Evolutionary conservation across 352 stramenopile genomes (phyloP), one percentile per base, ranked within the genome.

Genomic region (Globisporangium mamillatum): DNA sequence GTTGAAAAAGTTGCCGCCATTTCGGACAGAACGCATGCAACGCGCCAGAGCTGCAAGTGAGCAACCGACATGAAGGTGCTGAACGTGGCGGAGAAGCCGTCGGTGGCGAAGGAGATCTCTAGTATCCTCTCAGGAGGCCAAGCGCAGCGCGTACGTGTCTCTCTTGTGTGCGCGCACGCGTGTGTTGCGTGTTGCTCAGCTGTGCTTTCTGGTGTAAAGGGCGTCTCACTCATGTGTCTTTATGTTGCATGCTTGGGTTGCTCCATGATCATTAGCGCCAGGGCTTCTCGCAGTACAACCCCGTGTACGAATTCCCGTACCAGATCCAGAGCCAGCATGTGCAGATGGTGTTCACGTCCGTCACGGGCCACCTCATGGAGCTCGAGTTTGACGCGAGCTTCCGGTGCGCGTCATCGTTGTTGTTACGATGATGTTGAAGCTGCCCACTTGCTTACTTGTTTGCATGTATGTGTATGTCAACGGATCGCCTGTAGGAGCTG

Each of bases 71-170:
- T 94, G 89, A 86, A 84, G 38, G 89, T 94, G 71, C 88, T 99
- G 20, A 99, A 99, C 77, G 97, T 99, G 57, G 98, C 98, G 48
- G 98, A 99, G 89, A 99, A 99, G 85, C 97, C 97, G 54, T 99
- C 92, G 18, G 98, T 99, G 63, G 98, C 98, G 53, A 98, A 98
- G 75, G 93, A 98, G 60, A 93, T 99, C 69, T 88, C 97, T 61
- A 71, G 78, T 69, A 99, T 99, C 69, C 76, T 99, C 85, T 96
- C 81, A 7, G 73, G 76, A 10, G 79, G 89, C 32, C 68, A 71
- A 32, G 78, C 63, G 9, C 76, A 89, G 50, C 76, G 81, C 75
- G 89, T 95, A 72, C 71, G 79, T 82, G 44, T 4, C 44, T 27
- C 50, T 12, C 55, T 32, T 63, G 2, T n/a, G 4, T 44, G 50